Percentiles rank a stretch among this genome's conserved stretches.
These are phyloP conservation scores for Adansonia madagascariensis DNA, from an alignment of 441 rosid species.

Conservation along the genomic window DNA sequence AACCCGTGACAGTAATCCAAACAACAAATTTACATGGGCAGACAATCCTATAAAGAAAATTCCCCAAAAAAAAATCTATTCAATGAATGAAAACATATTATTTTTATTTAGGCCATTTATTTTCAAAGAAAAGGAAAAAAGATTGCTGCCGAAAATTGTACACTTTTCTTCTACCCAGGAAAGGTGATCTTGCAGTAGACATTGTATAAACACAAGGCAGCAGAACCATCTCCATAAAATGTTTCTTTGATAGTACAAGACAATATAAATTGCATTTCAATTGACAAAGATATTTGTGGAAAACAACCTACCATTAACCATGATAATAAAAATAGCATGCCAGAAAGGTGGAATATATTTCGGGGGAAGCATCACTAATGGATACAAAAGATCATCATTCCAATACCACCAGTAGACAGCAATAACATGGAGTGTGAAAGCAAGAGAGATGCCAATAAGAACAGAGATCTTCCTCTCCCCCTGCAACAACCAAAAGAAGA, in stretches of 20 bases:
- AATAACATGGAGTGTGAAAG: conserved; percentile 58
- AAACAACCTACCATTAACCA: conserved; percentile 69
- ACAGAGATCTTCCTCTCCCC: conserved; percentile 74
- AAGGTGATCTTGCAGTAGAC: not conserved
- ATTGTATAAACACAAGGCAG: conserved; percentile 16
- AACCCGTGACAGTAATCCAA: not conserved
- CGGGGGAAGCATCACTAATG: conserved; percentile 79
- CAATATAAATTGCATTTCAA: conserved; percentile 9
- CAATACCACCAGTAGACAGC: conserved; percentile 82
- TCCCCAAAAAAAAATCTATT: not conserved
- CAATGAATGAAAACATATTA: not conserved
- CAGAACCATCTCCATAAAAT: not conserved
- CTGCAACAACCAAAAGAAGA: conserved; percentile 44
- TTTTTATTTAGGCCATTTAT: not conserved
- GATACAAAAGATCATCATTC: conserved; percentile 64
- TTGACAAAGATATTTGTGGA: conserved; percentile 10
- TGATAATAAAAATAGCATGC: conserved; percentile 71
- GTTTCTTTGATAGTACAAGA: conserved; percentile 8
- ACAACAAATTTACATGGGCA: not conserved
- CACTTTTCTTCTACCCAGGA: not conserved
- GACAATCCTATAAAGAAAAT: not conserved
- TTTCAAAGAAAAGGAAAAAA: not conserved
- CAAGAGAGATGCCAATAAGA: conserved; percentile 54
- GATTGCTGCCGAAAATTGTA: not conserved
- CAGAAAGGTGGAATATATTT: conserved; percentile 75